These are phyloP conservation scores for Claviceps cyperi DNA, from an alignment of 2,329 filamentous ascomycete genomes.

Conservation along the genomic window DNA sequence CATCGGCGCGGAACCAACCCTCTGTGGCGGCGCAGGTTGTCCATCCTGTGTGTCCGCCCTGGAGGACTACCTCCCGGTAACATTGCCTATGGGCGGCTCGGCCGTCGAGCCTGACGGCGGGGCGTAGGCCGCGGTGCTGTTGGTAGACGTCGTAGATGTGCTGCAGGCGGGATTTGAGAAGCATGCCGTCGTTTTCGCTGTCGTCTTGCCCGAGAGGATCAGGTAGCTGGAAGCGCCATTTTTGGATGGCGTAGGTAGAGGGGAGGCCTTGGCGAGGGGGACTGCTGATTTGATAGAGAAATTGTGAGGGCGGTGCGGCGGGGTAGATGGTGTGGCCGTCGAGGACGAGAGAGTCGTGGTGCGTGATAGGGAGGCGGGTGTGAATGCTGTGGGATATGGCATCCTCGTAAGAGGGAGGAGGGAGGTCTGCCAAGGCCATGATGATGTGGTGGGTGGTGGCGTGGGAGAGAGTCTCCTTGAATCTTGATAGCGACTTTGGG, in stretches of 20 bases:
- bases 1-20: constrained; percentile 11
- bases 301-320: constrained; percentile 6
- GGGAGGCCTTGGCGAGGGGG: constrained; percentile 9
- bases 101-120: constrained; percentile 10
- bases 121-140: neutral
- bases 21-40: constrained; percentile 11
- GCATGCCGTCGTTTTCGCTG: constrained; percentile 3
- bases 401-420: constrained; percentile 2
- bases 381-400: constrained; percentile 1
- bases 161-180: constrained; percentile 10
- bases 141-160: constrained; percentile 18
- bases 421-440: neutral
- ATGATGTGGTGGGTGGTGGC: neutral
- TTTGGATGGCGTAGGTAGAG: constrained; percentile 12
- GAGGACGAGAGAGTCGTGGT: constrained; percentile 8
- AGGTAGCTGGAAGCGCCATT: constrained; percentile 12
- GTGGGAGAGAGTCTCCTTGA: neutral
- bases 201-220: neutral
- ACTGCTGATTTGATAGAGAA: constrained; percentile 15
- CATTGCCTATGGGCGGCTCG: constrained; percentile 10
- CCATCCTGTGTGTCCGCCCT: constrained; percentile 7
- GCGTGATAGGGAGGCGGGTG: neutral
- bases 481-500: neutral
- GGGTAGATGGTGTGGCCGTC: constrained; percentile 12
- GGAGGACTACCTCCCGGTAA: constrained; percentile 9